Percentiles rank a stretch among this genome's conserved stretches.
Conservation (phyloP, 108 stramenopile genomes). For the Fragilaria radians region DNA sequence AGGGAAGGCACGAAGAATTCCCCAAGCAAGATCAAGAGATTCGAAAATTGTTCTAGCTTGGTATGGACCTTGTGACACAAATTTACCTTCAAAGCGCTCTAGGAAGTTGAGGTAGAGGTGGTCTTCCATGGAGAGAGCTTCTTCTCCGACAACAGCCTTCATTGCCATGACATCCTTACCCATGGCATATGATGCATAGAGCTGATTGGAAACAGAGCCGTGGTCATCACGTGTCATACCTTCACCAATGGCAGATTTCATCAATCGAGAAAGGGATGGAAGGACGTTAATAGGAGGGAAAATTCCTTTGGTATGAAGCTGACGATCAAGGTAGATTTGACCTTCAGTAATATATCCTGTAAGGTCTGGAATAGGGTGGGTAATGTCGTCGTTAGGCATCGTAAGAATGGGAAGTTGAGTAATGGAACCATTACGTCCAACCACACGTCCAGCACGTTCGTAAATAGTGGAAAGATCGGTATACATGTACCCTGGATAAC, state of each 20-base stretch:
- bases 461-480: constrained; percentile 99
- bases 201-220: constrained; percentile 98
- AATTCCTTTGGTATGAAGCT: constrained; percentile 96
- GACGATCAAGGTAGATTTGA: constrained; percentile 98
- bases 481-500: constrained; percentile 99
- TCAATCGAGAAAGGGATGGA: constrained; percentile 96
- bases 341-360: constrained; percentile 99
- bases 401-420: constrained; percentile 99
- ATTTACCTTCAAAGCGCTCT: constrained; percentile 98
- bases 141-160: constrained; percentile 99
- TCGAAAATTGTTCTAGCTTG: constrained; percentile 98
- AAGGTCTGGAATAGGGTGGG: constrained; percentile 99
- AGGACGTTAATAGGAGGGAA: constrained; percentile 99
- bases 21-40: constrained; percentile 98
- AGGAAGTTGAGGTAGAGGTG: constrained; percentile 98
- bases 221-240: constrained; percentile 99
- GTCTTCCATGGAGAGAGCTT: constrained; percentile 99
- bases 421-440: constrained; percentile 97
- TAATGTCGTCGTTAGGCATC: constrained; percentile 99
- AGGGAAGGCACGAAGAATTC: constrained; percentile 97
- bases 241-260: constrained; percentile 99
- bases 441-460: constrained; percentile 98
- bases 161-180: constrained; percentile 99
- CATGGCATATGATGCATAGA: constrained; percentile 98
- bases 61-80: constrained; percentile 97